Evolutionary conservation across 345 rosid genomes (phyloP).

Genomic region (Cochlearia excelsa): DNA sequence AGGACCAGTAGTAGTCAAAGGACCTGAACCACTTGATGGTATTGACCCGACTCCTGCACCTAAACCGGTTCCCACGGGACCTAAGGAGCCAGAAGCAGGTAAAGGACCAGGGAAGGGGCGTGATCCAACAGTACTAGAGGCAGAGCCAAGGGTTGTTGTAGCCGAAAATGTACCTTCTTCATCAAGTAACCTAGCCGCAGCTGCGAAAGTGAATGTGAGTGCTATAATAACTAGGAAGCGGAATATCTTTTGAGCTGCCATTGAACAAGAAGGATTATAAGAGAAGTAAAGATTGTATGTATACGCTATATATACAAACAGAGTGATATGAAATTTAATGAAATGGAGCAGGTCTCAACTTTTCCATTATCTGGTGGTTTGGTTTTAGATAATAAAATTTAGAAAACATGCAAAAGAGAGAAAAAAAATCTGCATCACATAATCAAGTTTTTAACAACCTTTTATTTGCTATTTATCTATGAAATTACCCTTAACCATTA

Average conservation of each 20-base stretch:
- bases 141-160: slow-evolving; percentile 22
- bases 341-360: slow-evolving; percentile 43
- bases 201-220: slow-evolving; percentile 31
- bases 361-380: slow-evolving; percentile 26
- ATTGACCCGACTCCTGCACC: slow-evolving; percentile 29
- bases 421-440: too few relatives aligned
- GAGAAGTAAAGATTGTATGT: slow-evolving; percentile 27
- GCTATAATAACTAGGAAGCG: slow-evolving; percentile 34
- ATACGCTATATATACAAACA: slow-evolving; percentile 5
- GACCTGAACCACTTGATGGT: slow-evolving; percentile 21
- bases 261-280: slow-evolving; percentile 29
- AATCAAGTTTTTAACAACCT: too few relatives aligned
- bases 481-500: too few relatives aligned
- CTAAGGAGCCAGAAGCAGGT: slow-evolving; percentile 21
- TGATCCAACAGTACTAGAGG: slow-evolving; percentile 20
- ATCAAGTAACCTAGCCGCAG: slow-evolving; percentile 40
- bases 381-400: slow-evolving; percentile 27
- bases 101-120: slow-evolving; percentile 30
- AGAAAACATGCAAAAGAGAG: slow-evolving; percentile 14
- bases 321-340: slow-evolving; percentile 22
- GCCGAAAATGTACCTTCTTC: slow-evolving; percentile 40
- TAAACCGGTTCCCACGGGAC: slow-evolving; percentile 6
- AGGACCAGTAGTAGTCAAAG: slow-evolving; percentile 19
- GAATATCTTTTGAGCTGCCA: slow-evolving; percentile 36
- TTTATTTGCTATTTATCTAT: too few relatives aligned